These are phyloP conservation scores for Fraxinus floribunda DNA, from an alignment of 305 asterid species.

Conservation along the genomic window DNA sequence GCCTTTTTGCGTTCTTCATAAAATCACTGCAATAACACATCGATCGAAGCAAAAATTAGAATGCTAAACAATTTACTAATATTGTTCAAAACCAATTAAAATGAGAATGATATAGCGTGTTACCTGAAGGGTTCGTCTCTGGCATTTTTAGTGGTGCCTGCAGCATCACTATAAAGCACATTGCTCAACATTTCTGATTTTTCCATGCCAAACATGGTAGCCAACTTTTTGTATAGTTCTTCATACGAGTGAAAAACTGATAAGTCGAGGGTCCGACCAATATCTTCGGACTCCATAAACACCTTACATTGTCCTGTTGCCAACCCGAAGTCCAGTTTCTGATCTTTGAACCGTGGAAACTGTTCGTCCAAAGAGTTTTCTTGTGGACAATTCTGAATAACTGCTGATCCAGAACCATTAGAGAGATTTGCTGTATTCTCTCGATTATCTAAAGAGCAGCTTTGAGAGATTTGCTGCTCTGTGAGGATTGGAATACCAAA, in stretches of 20 bases:
- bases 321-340: slow-evolving; percentile 31
- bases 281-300: slow-evolving; percentile 65
- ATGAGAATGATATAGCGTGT: neutral
- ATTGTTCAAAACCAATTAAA: neutral
- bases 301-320: slow-evolving; percentile 65
- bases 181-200: slow-evolving; percentile 51
- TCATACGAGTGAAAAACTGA: slow-evolving; percentile 50
- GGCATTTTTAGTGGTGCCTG: slow-evolving; percentile 45
- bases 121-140: slow-evolving; percentile 75
- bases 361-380: slow-evolving; percentile 50
- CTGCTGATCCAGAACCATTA: slow-evolving; percentile 55
- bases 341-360: slow-evolving; percentile 38
- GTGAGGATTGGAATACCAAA: slow-evolving; percentile 80
- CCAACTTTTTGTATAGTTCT: slow-evolving; percentile 53
- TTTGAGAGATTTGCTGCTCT: slow-evolving; percentile 63
- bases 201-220: slow-evolving; percentile 51
- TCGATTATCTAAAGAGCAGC: slow-evolving; percentile 42
- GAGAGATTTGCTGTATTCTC: slow-evolving; percentile 37
- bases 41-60: neutral
- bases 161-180: slow-evolving; percentile 46
- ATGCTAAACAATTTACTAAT: neutral
- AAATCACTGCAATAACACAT: slow-evolving; percentile 52
- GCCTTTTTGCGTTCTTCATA: slow-evolving; percentile 56
- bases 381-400: slow-evolving; percentile 43
- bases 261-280: slow-evolving; percentile 64